Percentiles rank a stretch among this genome's conserved stretches.
Evolutionary conservation across 139 green algal genomes (phyloP).

Genomic region (Micractinium conductrix): DNA sequence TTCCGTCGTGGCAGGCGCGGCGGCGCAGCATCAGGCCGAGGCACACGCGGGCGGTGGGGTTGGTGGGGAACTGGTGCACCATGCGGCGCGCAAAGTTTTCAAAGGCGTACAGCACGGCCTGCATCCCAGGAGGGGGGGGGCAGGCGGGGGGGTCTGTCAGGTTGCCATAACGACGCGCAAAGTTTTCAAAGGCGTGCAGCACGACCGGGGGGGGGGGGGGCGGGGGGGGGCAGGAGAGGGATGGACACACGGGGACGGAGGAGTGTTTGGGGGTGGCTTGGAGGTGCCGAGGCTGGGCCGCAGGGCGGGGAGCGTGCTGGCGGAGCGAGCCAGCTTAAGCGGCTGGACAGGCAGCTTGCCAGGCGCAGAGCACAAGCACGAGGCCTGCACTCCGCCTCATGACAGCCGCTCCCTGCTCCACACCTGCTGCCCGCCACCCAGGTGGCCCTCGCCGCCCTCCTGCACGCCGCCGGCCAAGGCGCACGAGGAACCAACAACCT

Average conservation of each 20-base stretch:
- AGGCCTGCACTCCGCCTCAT: too few relatives aligned
- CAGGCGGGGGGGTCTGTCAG: not conserved
- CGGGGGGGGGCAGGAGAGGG: not conserved
- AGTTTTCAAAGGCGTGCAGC: too few relatives aligned
- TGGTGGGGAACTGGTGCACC: constrained; percentile 54
- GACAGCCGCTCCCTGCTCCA: not conserved
- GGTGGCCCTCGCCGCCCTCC: constrained; percentile 41
- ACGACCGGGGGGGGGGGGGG: not conserved
- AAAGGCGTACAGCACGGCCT: constrained; percentile 37
- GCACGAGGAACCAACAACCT: constrained; percentile 56
- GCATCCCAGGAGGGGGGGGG: not conserved
- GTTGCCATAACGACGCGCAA: too few relatives aligned
- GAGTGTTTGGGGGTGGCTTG: too few relatives aligned
- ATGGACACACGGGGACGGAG: too few relatives aligned
- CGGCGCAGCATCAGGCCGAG: constrained; percentile 62
- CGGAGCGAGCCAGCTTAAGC: too few relatives aligned
- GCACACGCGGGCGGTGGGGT: constrained; percentile 50
- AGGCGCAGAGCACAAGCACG: too few relatives aligned
- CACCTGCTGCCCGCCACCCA: constrained; percentile 32
- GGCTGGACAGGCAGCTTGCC: too few relatives aligned
- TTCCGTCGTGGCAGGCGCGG: constrained; percentile 38
- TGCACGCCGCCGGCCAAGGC: constrained; percentile 55
- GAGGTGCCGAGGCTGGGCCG: too few relatives aligned
- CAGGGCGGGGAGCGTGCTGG: too few relatives aligned
- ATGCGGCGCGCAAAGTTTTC: constrained; percentile 50